Evolutionary conservation across 2,329 filamentous ascomycete species (phyloP).

Genomic region (Pyrenochaeta sp.): DNA sequence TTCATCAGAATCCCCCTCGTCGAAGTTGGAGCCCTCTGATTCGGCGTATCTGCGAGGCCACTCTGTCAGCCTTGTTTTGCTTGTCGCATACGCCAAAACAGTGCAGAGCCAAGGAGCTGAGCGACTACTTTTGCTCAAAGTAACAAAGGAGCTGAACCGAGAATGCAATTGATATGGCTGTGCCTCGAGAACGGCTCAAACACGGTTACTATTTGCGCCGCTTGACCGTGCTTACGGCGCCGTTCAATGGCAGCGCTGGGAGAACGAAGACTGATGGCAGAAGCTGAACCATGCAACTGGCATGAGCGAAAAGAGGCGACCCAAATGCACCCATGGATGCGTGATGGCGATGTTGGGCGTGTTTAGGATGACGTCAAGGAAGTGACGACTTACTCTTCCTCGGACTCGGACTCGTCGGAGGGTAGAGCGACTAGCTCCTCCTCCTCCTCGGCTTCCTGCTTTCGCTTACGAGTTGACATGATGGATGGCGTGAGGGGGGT

Average conservation of each 20-base stretch:
- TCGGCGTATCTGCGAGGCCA: constrained; percentile 43
- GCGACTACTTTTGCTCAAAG: neutral
- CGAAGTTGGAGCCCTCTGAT: constrained; percentile 48
- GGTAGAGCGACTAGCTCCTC: constrained; percentile 56
- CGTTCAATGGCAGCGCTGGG: constrained; percentile 15
- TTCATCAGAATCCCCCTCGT: constrained; percentile 47
- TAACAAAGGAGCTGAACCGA: neutral
- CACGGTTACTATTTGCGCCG: neutral
- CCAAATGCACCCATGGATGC: constrained; percentile 24
- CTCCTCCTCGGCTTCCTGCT: constrained; percentile 54
- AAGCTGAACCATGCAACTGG: constrained; percentile 17
- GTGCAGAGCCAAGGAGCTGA: neutral
- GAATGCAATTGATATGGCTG: constrained; percentile 2
- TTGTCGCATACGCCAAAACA: neutral
- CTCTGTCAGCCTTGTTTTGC: constrained; percentile 27
- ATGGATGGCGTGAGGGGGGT: constrained; percentile 10
- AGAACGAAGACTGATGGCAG: constrained; percentile 20
- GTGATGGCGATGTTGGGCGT: constrained; percentile 27
- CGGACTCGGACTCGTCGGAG: constrained; percentile 53
- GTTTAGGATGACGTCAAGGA: constrained; percentile 50
- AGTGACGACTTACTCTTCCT: constrained; percentile 53
- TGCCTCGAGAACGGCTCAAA: constrained; percentile 4
- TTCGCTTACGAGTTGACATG: constrained; percentile 57
- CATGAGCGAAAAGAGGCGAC: constrained; percentile 25
- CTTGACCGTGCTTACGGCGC: constrained; percentile 23